A percentile compares a stretch with the other conserved stretches of the same genome.
These are phyloP conservation scores for Colletotrichum scovillei DNA, from an alignment of 2,329 filamentous ascomycete species.

Conservation along the genomic window DNA sequence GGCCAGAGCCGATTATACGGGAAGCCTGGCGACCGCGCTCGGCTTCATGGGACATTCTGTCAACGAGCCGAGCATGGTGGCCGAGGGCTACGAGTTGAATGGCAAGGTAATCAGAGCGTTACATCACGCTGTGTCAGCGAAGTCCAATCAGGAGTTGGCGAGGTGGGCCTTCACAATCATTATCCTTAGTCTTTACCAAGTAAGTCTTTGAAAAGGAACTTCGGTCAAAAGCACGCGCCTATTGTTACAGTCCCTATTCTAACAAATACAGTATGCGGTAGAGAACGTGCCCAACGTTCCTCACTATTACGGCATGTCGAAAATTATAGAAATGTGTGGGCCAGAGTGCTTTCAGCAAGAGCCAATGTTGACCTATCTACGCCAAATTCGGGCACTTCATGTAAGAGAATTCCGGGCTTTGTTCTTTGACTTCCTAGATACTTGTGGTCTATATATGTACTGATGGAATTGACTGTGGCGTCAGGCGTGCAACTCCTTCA, in stretches of 20 bases:
- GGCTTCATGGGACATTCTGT: slow-evolving; percentile 1
- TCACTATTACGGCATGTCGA: slow-evolving; percentile 8
- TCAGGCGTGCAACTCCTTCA: slow-evolving; percentile 21
- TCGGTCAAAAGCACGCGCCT: no score
- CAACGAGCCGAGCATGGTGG: background rate
- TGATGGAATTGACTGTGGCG: background rate
- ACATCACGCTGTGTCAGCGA: background rate
- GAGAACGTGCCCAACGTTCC: slow-evolving; percentile 8
- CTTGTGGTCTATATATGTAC: no score
- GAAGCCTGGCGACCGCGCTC: slow-evolving; percentile 7
- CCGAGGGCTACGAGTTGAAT: slow-evolving; percentile 19
- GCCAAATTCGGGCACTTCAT: slow-evolving; percentile 13
- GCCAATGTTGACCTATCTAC: slow-evolving; percentile 17
- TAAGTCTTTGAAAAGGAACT: background rate
- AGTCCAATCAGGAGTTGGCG: slow-evolving; percentile 7
- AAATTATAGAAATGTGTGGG: slow-evolving; percentile 14
- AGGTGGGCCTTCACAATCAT: slow-evolving; percentile 19
- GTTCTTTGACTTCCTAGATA: background rate
- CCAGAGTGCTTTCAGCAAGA: slow-evolving; percentile 23
- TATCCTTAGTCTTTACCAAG: slow-evolving; percentile 19
- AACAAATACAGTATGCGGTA: background rate
- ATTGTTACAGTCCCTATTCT: no score
- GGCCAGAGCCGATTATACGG: slow-evolving; percentile 7
- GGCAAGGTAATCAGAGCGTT: slow-evolving; percentile 3
- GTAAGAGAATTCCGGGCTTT: background rate